Evolutionary conservation across 768 basidiomycete species (phyloP).

Genomic region (Gymnopilus junonius): DNA sequence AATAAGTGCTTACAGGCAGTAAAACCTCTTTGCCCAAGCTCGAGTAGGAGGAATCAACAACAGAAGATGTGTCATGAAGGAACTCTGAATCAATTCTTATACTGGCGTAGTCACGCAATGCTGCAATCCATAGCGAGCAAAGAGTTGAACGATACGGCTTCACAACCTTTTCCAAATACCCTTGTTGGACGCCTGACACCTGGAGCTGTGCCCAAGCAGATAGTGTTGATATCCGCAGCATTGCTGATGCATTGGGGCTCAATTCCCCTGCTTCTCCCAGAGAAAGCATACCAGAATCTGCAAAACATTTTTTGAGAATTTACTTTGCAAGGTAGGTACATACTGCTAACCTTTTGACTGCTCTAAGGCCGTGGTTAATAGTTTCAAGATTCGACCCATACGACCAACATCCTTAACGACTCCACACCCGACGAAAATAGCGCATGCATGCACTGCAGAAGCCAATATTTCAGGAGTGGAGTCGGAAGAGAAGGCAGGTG

Average conservation of each 20-base stretch:
- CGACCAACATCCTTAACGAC: constrained; percentile 87
- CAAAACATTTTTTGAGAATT: not conserved
- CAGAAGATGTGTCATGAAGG: constrained; percentile 73
- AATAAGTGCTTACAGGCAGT: constrained; percentile 67
- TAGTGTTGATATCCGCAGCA: constrained; percentile 90
- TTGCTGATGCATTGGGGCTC: constrained; percentile 93
- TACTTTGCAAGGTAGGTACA: not conserved
- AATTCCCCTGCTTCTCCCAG: constrained; percentile 87
- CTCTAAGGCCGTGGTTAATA: constrained; percentile 85
- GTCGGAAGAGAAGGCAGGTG: constrained; percentile 94
- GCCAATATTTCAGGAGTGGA: constrained; percentile 95
- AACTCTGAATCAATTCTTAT: constrained; percentile 90
- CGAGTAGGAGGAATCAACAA: constrained; percentile 82
- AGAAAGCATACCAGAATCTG: constrained; percentile 83
- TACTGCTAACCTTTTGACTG: constrained; percentile 78
- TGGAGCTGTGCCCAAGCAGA: constrained; percentile 96
- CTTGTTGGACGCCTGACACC: constrained; percentile 72
- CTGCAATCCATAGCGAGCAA: constrained; percentile 85
- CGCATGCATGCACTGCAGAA: constrained; percentile 91
- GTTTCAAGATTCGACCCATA: constrained; percentile 94
- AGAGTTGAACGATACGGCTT: constrained; percentile 78
- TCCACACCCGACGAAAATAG: constrained; percentile 93
- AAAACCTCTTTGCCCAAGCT: constrained; percentile 91
- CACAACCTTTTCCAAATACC: constrained; percentile 80
- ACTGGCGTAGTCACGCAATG: constrained; percentile 90